Evolutionary conservation across 352 stramenopile genomes (phyloP).

Genomic region (Pythium pectinolyticum): DNA sequence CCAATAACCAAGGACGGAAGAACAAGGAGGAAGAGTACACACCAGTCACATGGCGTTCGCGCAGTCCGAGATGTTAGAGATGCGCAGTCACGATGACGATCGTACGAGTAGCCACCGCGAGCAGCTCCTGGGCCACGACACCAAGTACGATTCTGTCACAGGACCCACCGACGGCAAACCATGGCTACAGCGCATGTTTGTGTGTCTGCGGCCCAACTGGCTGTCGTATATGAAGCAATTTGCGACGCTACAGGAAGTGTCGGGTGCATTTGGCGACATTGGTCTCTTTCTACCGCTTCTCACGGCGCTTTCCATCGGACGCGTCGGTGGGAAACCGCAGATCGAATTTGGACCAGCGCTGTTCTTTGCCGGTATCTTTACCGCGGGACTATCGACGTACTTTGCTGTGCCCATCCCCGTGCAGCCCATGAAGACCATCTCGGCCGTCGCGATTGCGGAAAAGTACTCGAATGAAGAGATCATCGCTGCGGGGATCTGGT

Average conservation of each 20-base stretch:
- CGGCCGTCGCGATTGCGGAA: conserved; percentile 87
- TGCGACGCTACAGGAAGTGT: conserved; percentile 77
- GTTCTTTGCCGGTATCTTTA: conserved; percentile 91
- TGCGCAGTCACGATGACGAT: background rate
- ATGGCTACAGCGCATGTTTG: conserved; percentile 50
- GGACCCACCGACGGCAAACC: conserved; percentile 49
- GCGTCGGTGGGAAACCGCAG: conserved; percentile 60
- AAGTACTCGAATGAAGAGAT: conserved; percentile 77
- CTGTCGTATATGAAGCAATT: conserved; percentile 60
- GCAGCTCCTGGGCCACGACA: conserved; percentile 32
- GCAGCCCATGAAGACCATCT: conserved; percentile 95
- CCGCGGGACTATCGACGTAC: conserved; percentile 75
- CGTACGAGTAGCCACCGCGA: conserved; percentile 28
- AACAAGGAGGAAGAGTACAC: too few species aligned
- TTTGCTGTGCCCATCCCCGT: conserved; percentile 95
- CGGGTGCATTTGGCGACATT: conserved; percentile 91
- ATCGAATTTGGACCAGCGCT: conserved; percentile 89
- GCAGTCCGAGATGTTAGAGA: conserved; percentile 12
- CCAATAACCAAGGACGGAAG: too few species aligned
- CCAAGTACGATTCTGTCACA: conserved; percentile 43
- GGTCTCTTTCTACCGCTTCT: conserved; percentile 93
- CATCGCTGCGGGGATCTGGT: conserved; percentile 85
- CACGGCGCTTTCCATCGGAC: conserved; percentile 84
- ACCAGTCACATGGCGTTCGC: conserved; percentile 3
- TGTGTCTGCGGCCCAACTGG: conserved; percentile 59